These are phyloP conservation scores for Angomonas ambiguus DNA, from an alignment of 208 protist species.

Conservation along the genomic window DNA sequence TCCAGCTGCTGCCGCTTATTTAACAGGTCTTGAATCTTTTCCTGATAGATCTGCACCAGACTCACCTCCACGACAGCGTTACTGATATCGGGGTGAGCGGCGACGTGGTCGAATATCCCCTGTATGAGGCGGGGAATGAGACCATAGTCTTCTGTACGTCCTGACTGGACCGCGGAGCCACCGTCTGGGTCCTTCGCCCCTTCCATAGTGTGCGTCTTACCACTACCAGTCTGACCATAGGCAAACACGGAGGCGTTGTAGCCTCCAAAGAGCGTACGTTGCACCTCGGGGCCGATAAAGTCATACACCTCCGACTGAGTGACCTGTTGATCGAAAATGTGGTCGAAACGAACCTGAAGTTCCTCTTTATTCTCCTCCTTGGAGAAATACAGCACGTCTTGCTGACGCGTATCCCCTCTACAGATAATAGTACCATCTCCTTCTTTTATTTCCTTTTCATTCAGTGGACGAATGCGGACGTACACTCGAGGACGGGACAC, in stretches of 20 bases:
- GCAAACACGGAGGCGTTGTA: conserved; percentile 91
- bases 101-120: conserved; percentile 68
- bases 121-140: conserved; percentile 78
- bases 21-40: conserved; percentile 86
- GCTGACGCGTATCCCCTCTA: conserved; percentile 45
- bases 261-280: conserved; percentile 72
- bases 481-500: conserved; percentile 87
- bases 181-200: conserved; percentile 31
- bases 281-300: conserved; percentile 62
- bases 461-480: conserved; percentile 83
- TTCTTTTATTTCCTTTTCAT: conserved; percentile 68
- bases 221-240: conserved; percentile 96
- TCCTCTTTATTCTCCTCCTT: conserved; percentile 51
- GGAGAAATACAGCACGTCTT: conserved; percentile 77
- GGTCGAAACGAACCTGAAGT: conserved; percentile 81
- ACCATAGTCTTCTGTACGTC: conserved; percentile 29
- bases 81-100: conserved; percentile 58
- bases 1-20: conserved; percentile 77
- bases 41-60: conserved; percentile 89
- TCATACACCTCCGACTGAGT: conserved; percentile 58
- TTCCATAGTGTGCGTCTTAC: conserved; percentile 92
- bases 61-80: conserved; percentile 68
- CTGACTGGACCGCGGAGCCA: conserved; percentile 10
- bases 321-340: conserved; percentile 54
- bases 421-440: conserved; percentile 68